Evolutionary conservation across 1,284 basidiomycete species (phyloP), one percentile per base, ranked within the genome.

Genomic region (Pseudozyma sp.): DNA sequence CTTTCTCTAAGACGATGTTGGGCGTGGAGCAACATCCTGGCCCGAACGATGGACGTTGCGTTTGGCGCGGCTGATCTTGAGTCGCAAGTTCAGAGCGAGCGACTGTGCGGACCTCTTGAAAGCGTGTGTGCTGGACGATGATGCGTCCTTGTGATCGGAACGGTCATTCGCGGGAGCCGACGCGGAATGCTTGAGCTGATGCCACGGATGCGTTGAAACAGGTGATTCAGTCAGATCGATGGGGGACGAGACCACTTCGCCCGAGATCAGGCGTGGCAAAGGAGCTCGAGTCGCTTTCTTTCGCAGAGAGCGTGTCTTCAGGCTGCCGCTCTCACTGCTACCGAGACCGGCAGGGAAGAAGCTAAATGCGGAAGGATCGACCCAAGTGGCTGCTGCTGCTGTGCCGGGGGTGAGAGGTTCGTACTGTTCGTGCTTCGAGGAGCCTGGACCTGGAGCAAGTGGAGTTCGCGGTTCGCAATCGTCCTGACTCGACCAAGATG

Each of bases 311-410:
- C 53, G 43, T 1, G 40, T 7, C 33, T 54, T 59, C 17, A 35
- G 50, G n/a, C 49, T 68, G 42, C 45, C 24, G 19, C 35, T 14
- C 9, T 51, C 50, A 14, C 16, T 16, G 40, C 17, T 19, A 19
- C 19, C 45, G 9, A 74, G 61, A 9, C 59, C 61, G 2, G 72
- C 59, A 7, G 72, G 63, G 34, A 75, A 75, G 47, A 71, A 75
- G 44, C 51, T 61, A 4, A 68, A 68, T 16, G 73, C 60, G 4
- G 64, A 49, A n/a, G 73, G 64, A 24, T 75, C 73, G 8, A 61
- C 68, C 73, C 73, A 75, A 3, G 73, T 75, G 0, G 73, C 73
- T 7, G 73, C 73, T 0, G 73, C 73, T 4, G 73, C 73, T n/a
- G 68, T 63, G 30, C 61, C 54, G 14, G 73, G 73, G 1, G 73